Evolutionary conservation across 495 filamentous ascomycete genomes (phyloP), one percentile per base, ranked within the genome.

Genomic region (Xylaria longipes): DNA sequence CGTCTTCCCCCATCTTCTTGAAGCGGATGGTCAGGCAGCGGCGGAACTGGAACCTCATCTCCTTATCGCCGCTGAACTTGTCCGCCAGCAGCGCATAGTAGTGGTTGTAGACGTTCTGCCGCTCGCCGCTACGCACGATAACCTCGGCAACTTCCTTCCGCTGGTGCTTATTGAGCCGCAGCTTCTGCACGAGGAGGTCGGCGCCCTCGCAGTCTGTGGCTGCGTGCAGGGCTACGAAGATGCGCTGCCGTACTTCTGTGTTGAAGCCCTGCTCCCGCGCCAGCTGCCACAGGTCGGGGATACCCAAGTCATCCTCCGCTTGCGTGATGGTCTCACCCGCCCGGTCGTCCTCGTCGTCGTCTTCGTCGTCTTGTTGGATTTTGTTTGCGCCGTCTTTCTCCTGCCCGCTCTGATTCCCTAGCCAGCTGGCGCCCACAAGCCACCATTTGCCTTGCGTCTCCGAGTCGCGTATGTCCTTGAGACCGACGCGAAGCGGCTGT

Each of bases 381-480:
- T 72, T 62, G 20, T 73, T 56, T 27, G 82, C 76, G 31, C 82
- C 82, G 41, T 62, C 67, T 43, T 58, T 65, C 48, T 27, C 48
- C 48, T 65, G 61, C 22, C 25, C 37, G 39, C 7, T n/a, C 64
- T 87, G 86, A 37, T 85, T 90, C 2, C 88, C 88, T 12, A 82
- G 78, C 91, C 94, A 97, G 80, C 94, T 97, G 15, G 95, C 94
- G 56, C 96, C 95, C 31, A 97, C 91, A 45, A 98, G 88, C 96
- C 96, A 98, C 97, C 96, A 98, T 84, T 97, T 98, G 3, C 96
- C 96, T 80, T 92, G 93, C 73, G 91, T 94, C 27, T 94, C 90
- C 3, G 90, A 91, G 68, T 95, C 86, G 66, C 87, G 87, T 70
- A 98, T 93, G 76, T 98, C 96, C 33, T 87, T 83, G 6, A 97